Evolutionary conservation across 2,329 filamentous ascomycete species (phyloP).

Genomic region (Aspergillus sp.): DNA sequence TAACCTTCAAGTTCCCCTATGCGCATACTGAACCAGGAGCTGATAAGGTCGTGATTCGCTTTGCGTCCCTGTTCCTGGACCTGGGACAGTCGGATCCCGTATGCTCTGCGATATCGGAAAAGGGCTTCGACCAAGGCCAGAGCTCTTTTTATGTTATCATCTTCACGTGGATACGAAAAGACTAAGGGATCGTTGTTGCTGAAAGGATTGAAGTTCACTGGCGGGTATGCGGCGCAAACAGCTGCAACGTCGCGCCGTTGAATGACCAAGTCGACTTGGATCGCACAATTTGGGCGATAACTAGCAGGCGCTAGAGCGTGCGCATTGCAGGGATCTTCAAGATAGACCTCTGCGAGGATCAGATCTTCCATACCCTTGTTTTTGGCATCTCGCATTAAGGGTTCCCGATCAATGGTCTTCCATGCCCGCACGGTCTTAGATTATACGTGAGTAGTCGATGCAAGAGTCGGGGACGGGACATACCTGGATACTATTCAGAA

Average conservation of each 20-base stretch:
- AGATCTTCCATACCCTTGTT: background rate
- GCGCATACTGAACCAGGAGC: background rate
- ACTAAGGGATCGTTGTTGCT: conserved; percentile 1
- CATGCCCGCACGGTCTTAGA: conserved; percentile 1
- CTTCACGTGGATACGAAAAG: background rate
- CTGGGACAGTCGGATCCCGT: conserved; percentile 1
- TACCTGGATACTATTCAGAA: conserved; percentile 1
- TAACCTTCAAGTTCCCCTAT: background rate
- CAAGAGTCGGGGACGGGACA: background rate
- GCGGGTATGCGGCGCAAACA: conserved; percentile 2
- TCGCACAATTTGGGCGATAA: background rate
- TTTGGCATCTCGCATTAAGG: conserved; percentile 5
- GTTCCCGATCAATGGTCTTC: background rate
- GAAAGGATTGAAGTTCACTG: background rate
- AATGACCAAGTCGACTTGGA: conserved; percentile 1
- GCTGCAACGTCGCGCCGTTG: background rate
- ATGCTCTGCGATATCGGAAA: background rate
- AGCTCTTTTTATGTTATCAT: conserved; percentile 3
- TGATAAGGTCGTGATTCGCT: conserved; percentile 1
- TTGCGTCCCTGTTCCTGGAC: background rate
- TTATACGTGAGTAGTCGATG: conserved; percentile 1
- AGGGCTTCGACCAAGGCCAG: background rate
- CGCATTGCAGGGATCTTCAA: conserved; percentile 2
- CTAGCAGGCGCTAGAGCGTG: background rate
- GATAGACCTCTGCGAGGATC: conserved; percentile 3